Percentiles rank a stretch among this genome's conserved stretches.
phyloP scores from a whole-genome alignment of 305 asterid species.

The Fraxinus albicans region DNA sequence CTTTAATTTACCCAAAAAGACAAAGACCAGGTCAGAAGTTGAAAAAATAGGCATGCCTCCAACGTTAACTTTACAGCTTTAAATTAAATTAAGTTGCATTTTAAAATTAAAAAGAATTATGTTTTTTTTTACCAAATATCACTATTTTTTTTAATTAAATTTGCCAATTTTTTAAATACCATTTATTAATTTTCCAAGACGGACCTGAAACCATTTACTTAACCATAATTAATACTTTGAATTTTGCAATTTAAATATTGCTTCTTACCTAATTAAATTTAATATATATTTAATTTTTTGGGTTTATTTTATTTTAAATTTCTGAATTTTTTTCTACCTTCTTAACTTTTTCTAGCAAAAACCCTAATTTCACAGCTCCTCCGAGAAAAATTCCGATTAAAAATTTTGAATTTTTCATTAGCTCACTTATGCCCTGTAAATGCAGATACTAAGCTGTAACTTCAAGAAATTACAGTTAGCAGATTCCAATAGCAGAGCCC shows the following conservation, averaged over 20 bases:
- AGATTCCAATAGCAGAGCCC: slow-evolving; percentile 27
- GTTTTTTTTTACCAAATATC: slow-evolving; percentile 24
- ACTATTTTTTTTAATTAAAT: slow-evolving; percentile 30
- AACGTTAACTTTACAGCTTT: slow-evolving; percentile 81
- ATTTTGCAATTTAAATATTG: slow-evolving; percentile 65
- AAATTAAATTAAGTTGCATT: slow-evolving; percentile 39
- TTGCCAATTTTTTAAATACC: slow-evolving; percentile 33
- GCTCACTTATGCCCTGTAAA: slow-evolving; percentile 43
- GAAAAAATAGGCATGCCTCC: slow-evolving; percentile 57
- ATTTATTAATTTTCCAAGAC: slow-evolving; percentile 71
- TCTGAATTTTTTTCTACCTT: slow-evolving; percentile 27
- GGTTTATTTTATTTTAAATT: slow-evolving; percentile 31
- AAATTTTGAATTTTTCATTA: slow-evolving; percentile 20
- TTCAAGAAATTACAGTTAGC: slow-evolving; percentile 32
- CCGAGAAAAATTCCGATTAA: slow-evolving; percentile 21
- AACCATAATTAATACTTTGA: slow-evolving; percentile 82
- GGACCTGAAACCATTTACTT: slow-evolving; percentile 88
- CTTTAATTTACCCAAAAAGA: slow-evolving; percentile 71
- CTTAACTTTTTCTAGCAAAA: slow-evolving; percentile 32
- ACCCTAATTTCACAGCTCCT: slow-evolving; percentile 55
- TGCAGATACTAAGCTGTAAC: slow-evolving; percentile 41
- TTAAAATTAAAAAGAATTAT: slow-evolving; percentile 25
- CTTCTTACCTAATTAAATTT: slow-evolving; percentile 41
- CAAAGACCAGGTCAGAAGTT: slow-evolving; percentile 75
- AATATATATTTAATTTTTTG: slow-evolving; percentile 37